phyloP scores from a whole-genome alignment of 23 red algal species.

The Gracilariopsis chorda region DNA sequence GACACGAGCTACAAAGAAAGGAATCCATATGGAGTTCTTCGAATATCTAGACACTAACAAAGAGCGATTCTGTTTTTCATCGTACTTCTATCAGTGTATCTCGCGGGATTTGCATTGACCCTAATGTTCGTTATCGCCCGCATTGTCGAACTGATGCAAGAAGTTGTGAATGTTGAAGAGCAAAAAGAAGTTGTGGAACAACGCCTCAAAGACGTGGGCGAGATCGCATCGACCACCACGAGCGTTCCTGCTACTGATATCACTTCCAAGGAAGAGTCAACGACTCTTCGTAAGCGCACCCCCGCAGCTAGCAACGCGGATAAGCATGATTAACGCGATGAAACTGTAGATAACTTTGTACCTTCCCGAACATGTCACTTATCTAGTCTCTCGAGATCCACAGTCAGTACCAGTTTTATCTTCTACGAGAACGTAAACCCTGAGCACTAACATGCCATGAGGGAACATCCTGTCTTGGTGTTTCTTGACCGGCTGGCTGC shows the following conservation, averaged over 20 bases:
- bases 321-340: slow-evolving; percentile 24
- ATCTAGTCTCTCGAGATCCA: no score
- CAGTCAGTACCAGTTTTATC: not conserved
- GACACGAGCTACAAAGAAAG: not conserved
- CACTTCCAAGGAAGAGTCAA: not conserved
- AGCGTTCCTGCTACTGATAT: slow-evolving; percentile 36
- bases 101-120: slow-evolving; percentile 68
- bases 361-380: no score
- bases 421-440: slow-evolving; percentile 43
- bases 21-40: not conserved
- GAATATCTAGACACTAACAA: not conserved
- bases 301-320: slow-evolving; percentile 16
- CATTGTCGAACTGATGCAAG: slow-evolving; percentile 68
- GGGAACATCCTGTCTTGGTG: slow-evolving; percentile 38
- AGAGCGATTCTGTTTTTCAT: not conserved
- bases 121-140: slow-evolving; percentile 75
- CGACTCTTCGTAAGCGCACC: slow-evolving; percentile 41
- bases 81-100: slow-evolving; percentile 33
- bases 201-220: slow-evolving; percentile 40
- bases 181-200: slow-evolving; percentile 20
- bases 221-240: not conserved
- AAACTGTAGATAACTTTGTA: not conserved
- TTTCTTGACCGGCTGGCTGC: slow-evolving; percentile 50
- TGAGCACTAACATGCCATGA: slow-evolving; percentile 47
- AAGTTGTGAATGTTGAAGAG: slow-evolving; percentile 44